These are phyloP conservation scores for Boechera retrofracta DNA, from an alignment of 345 rosid genomes.

Conservation along the genomic window DNA sequence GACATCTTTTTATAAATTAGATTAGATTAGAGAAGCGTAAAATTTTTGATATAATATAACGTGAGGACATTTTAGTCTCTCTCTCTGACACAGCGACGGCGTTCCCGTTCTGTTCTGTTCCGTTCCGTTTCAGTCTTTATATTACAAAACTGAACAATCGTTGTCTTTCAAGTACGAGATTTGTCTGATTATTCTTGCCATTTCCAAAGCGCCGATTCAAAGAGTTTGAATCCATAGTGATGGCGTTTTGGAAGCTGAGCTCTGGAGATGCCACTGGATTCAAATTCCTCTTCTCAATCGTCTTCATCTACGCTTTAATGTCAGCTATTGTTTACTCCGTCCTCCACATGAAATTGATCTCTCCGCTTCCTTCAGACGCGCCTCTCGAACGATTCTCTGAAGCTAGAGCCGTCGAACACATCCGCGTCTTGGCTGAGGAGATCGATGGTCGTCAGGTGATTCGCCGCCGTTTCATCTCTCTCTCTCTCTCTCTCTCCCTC, in stretches of 20 bases:
- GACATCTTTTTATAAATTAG: neutral
- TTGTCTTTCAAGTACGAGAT: conserved; percentile 30
- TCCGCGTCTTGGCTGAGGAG: conserved; percentile 72
- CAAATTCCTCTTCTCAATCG: conserved; percentile 62
- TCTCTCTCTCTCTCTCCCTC: neutral
- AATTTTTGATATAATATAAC: neutral
- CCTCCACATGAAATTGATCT: conserved; percentile 64
- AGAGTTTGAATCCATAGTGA: conserved; percentile 25
- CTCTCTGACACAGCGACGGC: conserved; percentile 2
- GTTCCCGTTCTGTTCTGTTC: neutral
- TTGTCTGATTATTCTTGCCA: neutral
- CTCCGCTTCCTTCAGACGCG: conserved; percentile 75
- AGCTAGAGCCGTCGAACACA: conserved; percentile 87
- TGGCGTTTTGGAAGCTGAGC: conserved; percentile 61
- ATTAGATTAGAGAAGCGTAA: neutral
- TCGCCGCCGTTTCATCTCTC: conserved; percentile 26
- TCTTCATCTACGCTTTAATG: conserved; percentile 68
- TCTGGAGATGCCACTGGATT: conserved; percentile 66
- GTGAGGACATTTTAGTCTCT: neutral
- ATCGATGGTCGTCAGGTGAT: conserved; percentile 91
- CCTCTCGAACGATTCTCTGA: conserved; percentile 94
- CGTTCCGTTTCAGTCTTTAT: conserved; percentile 2
- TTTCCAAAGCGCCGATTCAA: neutral
- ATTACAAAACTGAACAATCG: conserved; percentile 27
- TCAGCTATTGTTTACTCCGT: conserved; percentile 60